Base-by-base conservation (phyloP, 2,329 filamentous ascomycete genomes). In the Fusarium keratoplasticum region DNA sequence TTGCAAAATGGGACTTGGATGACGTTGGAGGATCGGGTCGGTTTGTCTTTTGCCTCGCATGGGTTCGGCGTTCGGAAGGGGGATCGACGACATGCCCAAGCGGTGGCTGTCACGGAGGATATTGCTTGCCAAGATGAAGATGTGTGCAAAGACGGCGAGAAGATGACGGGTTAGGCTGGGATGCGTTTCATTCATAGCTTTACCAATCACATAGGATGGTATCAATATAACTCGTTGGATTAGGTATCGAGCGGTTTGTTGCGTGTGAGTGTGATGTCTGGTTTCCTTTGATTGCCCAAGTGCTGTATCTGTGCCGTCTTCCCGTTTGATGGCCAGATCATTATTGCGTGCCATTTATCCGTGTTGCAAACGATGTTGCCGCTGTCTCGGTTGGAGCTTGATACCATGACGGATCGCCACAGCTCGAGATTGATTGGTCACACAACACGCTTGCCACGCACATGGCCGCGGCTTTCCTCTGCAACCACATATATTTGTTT, bases 41-140 rank as follows among this genome's bases (percentile, higher is more conserved):
- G 52, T 61, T 69, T 78, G 52, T 70, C 59, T 65, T 74, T 76
- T 76, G 68, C 73, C 76, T 77, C 76, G 75, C 76, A 78, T 78
- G 68, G 47, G 72, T 76, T 73, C 68, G 77, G 78, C 78, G 77
- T 80, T 79, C 72, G 70, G 70, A 68, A 70, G 69, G 66, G 61
- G 71, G 54, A 50, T 75, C 59, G 58, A 66, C 18, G 67, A 63
- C 72, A 75, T 66, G 67, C 76, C 67, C 55, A 60, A 61, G 69
- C 67, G 66, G 44, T 47, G 62, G 67, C 52, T 69, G 74, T 66
- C 52, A 67, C 54, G 63, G 69, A 62, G 70, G 68, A 66, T 70
- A 54, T 76, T 52, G 66, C 65, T 74, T 72, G 69, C 64, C 59
- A 66, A 67, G 64, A 66, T 60, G 58, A 66, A 67, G 64, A 67